These are phyloP conservation scores for Corylus avellana DNA, from an alignment of 306 rosid genomes.

Conservation along the genomic window DNA sequence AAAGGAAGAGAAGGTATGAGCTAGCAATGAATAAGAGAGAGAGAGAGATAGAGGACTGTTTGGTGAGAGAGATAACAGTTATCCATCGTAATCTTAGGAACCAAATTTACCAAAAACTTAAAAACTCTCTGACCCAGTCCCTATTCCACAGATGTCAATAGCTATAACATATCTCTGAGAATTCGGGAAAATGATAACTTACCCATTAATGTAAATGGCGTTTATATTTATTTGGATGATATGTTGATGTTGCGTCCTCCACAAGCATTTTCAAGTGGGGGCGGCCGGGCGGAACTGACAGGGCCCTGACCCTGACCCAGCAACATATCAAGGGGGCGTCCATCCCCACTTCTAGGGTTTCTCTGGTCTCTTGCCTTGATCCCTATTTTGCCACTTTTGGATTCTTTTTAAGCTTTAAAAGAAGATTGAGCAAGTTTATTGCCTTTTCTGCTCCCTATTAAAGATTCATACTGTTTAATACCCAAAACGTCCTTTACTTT, in stretches of 20 bases:
- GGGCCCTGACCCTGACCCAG: constrained; percentile 20
- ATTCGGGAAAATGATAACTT: constrained; percentile 36
- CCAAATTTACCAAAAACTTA: constrained; percentile 61
- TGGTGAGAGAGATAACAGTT: constrained; percentile 52
- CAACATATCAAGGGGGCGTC: constrained; percentile 3
- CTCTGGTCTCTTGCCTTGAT: constrained; percentile 20
- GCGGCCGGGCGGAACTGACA: constrained; percentile 53
- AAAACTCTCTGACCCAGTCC: constrained; percentile 45
- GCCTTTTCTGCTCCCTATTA: constrained; percentile 6
- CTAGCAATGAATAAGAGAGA: constrained; percentile 17
- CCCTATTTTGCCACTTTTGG: constrained; percentile 28
- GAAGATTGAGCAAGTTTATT: not conserved
- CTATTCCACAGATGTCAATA: constrained; percentile 44
- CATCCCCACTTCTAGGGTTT: constrained; percentile 37
- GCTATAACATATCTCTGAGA: constrained; percentile 19
- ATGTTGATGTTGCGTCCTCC: constrained; percentile 45
- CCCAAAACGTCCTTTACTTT: not conserved
- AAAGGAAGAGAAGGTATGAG: constrained; percentile 1
- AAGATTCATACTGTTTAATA: not conserved
- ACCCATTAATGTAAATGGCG: constrained; percentile 29
- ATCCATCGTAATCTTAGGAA: constrained; percentile 65
- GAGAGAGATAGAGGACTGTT: constrained; percentile 20
- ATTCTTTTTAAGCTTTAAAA: constrained; percentile 7
- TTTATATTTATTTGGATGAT: constrained; percentile 24
- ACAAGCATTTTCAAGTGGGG: constrained; percentile 56